These are phyloP conservation scores for Sarcomyxa edulis DNA, from an alignment of 768 basidiomycete species.

Conservation along the genomic window DNA sequence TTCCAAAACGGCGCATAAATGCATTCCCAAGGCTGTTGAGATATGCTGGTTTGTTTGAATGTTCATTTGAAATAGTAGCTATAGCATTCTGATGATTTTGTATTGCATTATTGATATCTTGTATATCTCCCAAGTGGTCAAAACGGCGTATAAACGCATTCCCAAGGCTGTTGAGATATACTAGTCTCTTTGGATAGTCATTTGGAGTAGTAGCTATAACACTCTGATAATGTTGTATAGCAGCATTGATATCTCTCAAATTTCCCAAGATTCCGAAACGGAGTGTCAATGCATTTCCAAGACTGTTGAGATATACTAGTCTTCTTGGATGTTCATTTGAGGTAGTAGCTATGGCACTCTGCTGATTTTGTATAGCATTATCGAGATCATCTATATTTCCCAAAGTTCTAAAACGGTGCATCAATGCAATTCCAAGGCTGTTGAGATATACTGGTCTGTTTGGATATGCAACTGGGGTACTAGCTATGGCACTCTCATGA, in stretches of 20 bases:
- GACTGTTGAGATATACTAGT: conserved; percentile 4
- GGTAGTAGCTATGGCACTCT: conserved; percentile 5
- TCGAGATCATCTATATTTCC: conserved; percentile 11
- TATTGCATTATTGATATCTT: conserved; percentile 20
- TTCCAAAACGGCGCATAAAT: conserved; percentile 3
- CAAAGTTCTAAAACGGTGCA: conserved; percentile 2
- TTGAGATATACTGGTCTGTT: conserved; percentile 2
- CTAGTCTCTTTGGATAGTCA: conserved; percentile 7
- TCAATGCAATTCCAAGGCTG: conserved; percentile 7
- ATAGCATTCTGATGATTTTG: conserved; percentile 9
- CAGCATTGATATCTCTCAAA: conserved; percentile 11
- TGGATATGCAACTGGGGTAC: conserved; percentile 2
- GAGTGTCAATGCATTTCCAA: conserved; percentile 7
- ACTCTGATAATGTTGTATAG: conserved; percentile 6
- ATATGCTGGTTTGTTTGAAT: conserved; percentile 6
- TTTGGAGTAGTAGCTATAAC: conserved; percentile 9
- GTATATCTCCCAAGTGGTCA: conserved; percentile 13
- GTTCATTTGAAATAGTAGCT: conserved; percentile 1
- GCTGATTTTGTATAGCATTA: conserved; percentile 6
- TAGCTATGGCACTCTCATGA: conserved; percentile 4
- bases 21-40: conserved; percentile 8
- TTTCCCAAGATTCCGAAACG: conserved; percentile 11
- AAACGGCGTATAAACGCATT: conserved; percentile 15
- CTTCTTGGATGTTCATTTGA: conserved; percentile 6
- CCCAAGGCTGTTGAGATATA: conserved; percentile 14